Evolutionary conservation across 192 early-diverging fungal genomes (phyloP), one percentile per base, ranked within the genome.

Genomic region (Pilaira anomala): DNA sequence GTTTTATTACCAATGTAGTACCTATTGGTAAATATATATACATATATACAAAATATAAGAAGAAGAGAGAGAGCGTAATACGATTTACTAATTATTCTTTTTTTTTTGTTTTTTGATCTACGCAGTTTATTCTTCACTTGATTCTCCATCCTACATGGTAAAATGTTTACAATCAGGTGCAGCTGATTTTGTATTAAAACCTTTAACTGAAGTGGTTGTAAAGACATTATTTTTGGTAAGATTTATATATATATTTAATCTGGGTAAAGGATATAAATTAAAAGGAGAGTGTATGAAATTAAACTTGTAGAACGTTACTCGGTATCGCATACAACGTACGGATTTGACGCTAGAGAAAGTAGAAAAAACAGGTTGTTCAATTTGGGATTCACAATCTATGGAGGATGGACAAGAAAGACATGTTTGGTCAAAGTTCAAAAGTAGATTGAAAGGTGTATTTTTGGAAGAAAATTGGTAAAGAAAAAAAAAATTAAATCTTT

Each of bases 141-240:
- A 73, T 45, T 71, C 71, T 16, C n/a, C 66, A 0, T 65, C 76
- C 16, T 76, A 76, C 25, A 80, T 82, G 65, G 18, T 71, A 22
- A 68, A 79, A 25, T 72, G 81, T 29, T 67, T 85, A 42, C 73
- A 85, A 14, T 49, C 74, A 24, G 83, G 83, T 8, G 80, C 81
- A n/a, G 73, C 65, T 7, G 83, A 85, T 66, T 81, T 74, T 62
- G 44, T 85, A 42, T 22, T 85, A 14, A 85, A 82, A 66, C 83
- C 83, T 12, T 56, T 85, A 41, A 61, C 74, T 9, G 52, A 75
- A 51, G 73, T 82, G 54, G 72, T 74, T 3, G 75, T 76, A 22
- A 80, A 75, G 45, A 85, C 80, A 3, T 28, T 85, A 19, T 82
- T 80, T 52, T 64, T 85, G 73, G 83, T 85, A 70, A 78, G 72